A percentile compares a stretch with the other conserved stretches of the same genome.
Evolutionary conservation across 2,329 filamentous ascomycete genomes (phyloP).

Genomic region (Triangularia setosa): DNA sequence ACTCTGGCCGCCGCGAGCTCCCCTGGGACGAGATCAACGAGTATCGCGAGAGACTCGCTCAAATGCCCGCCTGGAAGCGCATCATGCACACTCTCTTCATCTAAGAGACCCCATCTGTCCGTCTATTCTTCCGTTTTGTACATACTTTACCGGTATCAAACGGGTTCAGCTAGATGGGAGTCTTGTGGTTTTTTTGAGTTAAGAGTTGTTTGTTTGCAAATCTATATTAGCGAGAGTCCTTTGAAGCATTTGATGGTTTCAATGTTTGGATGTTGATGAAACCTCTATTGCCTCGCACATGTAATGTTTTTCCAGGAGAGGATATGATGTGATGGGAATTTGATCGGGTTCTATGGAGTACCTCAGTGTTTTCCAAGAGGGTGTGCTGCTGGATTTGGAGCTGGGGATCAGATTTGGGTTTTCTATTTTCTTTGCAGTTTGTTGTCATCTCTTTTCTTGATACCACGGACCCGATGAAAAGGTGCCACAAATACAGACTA

Average conservation of each 20-base stretch:
- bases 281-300: not conserved
- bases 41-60: slow-evolving; percentile 46
- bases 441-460: not conserved
- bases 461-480: not conserved
- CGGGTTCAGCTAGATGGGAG: not conserved
- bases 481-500: not conserved
- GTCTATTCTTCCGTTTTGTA: not conserved
- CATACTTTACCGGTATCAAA: not conserved
- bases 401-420: not conserved
- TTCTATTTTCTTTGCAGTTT: not conserved
- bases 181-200: not conserved
- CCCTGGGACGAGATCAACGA: slow-evolving; percentile 62
- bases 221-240: not conserved
- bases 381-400: not conserved
- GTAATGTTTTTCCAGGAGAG: not conserved
- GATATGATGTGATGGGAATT: not conserved
- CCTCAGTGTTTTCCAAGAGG: not conserved
- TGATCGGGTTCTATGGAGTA: not conserved
- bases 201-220: not conserved
- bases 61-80: slow-evolving; percentile 50
- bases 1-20: slow-evolving; percentile 60
- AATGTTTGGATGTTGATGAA: not conserved
- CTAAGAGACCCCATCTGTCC: slow-evolving; percentile 9
- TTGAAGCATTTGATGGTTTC: not conserved
- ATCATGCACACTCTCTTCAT: slow-evolving; percentile 36